Evolutionary conservation across 176 grass and related monocot species (phyloP).

Genomic region (Zoysia pacifica): DNA sequence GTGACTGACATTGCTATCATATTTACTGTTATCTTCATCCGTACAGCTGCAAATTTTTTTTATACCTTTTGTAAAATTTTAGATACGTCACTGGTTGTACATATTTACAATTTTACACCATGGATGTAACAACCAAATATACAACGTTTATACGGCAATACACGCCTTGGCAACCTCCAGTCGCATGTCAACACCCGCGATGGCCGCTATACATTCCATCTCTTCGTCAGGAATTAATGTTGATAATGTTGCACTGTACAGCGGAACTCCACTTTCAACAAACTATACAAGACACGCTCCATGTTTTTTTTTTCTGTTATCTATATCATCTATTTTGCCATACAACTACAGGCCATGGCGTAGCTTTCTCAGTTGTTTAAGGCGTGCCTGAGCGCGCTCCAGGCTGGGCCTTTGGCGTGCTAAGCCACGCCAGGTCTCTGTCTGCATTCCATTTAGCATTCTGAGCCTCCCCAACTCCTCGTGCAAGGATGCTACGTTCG

Average conservation of each 20-base stretch:
- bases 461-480: constrained; percentile 51
- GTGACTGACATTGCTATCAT: no score
- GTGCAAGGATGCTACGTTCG: constrained; percentile 60
- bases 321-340: constrained; percentile 14
- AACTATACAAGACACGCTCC: background rate
- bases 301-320: background rate
- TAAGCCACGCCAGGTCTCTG: constrained; percentile 67
- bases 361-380: constrained; percentile 53
- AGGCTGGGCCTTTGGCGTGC: constrained; percentile 52
- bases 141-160: background rate
- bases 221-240: constrained; percentile 26
- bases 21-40: no score
- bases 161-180: background rate
- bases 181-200: background rate
- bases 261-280: background rate
- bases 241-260: background rate
- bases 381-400: constrained; percentile 51
- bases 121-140: background rate
- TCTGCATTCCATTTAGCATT: constrained; percentile 33
- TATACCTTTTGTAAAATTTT: no score
- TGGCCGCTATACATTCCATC: background rate
- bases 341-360: constrained; percentile 9
- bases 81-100: background rate
- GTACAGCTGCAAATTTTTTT: no score
- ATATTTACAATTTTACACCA: background rate